These are phyloP conservation scores for Passiflora organensis DNA, from an alignment of 345 rosid genomes.

Conservation along the genomic window DNA sequence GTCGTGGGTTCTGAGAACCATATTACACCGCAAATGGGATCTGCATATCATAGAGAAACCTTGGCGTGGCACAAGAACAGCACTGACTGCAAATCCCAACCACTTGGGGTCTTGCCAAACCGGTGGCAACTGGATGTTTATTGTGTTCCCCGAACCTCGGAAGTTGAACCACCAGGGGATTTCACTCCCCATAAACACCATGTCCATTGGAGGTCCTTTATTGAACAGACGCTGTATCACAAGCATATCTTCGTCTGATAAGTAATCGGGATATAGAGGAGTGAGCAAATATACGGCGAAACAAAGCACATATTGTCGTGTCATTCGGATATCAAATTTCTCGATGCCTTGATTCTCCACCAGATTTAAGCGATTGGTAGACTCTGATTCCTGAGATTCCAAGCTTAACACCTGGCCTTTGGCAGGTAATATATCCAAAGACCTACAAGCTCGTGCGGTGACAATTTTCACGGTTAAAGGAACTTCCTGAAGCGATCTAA, in stretches of 20 bases:
- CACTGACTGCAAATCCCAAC: constrained; percentile 11
- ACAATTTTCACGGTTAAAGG: constrained; percentile 3
- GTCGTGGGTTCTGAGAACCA: no score
- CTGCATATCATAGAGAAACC: no score
- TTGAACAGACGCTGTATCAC: background rate
- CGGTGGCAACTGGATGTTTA: background rate
- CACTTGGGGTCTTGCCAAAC: background rate
- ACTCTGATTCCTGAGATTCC: background rate
- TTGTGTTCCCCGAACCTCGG: background rate
- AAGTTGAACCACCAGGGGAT: constrained; percentile 15
- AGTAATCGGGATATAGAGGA: background rate
- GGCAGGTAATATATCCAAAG: constrained; percentile 10
- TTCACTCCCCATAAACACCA: constrained; percentile 10
- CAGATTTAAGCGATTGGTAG: constrained; percentile 7
- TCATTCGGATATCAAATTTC: background rate
- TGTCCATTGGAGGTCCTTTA: background rate
- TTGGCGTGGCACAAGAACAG: background rate
- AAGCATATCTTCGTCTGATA: background rate
- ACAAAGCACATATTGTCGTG: background rate
- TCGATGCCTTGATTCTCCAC: background rate
- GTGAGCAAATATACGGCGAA: background rate
- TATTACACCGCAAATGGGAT: no score
- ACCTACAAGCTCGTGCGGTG: constrained; percentile 4
- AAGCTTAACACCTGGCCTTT: no score
- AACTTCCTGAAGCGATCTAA: constrained; percentile 10